Evolutionary conservation across 2,329 filamentous ascomycete species (phyloP).

Genomic region (Cladosporium sp.): DNA sequence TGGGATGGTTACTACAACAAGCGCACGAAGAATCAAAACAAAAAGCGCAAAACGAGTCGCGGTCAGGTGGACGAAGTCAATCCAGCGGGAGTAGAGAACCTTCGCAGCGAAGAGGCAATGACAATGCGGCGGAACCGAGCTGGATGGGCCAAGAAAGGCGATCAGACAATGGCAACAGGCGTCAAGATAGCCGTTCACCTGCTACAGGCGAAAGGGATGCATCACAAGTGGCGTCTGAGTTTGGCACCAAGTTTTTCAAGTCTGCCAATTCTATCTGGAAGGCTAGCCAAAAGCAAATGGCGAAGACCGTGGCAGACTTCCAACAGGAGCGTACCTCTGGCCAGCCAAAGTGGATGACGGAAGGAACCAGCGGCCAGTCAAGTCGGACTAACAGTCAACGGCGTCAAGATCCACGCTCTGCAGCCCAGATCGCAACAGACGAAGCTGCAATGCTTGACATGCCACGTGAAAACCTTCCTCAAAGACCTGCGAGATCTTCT

Average conservation of each 20-base stretch:
- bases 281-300: slow-evolving; percentile 83
- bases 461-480: slow-evolving; percentile 54
- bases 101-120: slow-evolving; percentile 29
- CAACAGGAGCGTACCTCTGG: slow-evolving; percentile 67
- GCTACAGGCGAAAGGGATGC: slow-evolving; percentile 62
- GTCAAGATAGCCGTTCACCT: slow-evolving; percentile 52
- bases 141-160: slow-evolving; percentile 60
- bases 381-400: slow-evolving; percentile 23
- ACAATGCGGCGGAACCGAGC: slow-evolving; percentile 44
- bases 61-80: slow-evolving; percentile 20
- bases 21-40: slow-evolving; percentile 79
- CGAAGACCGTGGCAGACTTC: slow-evolving; percentile 87
- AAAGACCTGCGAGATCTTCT: slow-evolving; percentile 31
- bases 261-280: slow-evolving; percentile 96
- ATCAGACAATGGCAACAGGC: slow-evolving; percentile 44
- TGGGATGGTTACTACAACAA: slow-evolving; percentile 84
- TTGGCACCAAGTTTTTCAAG: slow-evolving; percentile 82
- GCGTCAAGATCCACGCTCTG: slow-evolving; percentile 23
- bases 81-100: slow-evolving; percentile 18
- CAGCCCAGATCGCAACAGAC: slow-evolving; percentile 35
- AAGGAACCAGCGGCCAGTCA: slow-evolving; percentile 41
- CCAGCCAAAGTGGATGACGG: slow-evolving; percentile 95
- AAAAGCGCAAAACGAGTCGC: slow-evolving; percentile 47
- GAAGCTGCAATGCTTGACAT: slow-evolving; percentile 72
- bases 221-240: slow-evolving; percentile 71